Conservation (phyloP, 1,139 yeast species). For the Kurtzmaniella natalensis region DNA sequence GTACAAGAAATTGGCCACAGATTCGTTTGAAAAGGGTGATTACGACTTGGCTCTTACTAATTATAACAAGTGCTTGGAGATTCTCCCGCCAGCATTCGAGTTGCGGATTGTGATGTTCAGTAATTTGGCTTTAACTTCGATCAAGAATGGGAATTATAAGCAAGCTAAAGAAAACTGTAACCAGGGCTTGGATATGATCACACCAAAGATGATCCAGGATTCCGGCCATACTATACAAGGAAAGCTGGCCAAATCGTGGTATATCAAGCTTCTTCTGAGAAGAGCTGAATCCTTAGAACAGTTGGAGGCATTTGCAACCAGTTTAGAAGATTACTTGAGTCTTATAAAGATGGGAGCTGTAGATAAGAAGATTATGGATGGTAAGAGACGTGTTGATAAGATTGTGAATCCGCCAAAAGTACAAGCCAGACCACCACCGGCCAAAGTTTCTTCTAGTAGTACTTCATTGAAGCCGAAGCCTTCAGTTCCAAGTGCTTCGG, state of each 20-base stretch:
- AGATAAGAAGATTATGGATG: slow-evolving; percentile 67
- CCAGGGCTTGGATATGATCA: slow-evolving; percentile 56
- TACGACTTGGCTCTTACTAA: slow-evolving; percentile 60
- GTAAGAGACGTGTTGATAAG: slow-evolving; percentile 72
- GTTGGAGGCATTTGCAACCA: slow-evolving; percentile 62
- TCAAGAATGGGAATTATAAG: slow-evolving; percentile 72
- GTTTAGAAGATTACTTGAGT: slow-evolving; percentile 56
- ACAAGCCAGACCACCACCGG: slow-evolving; percentile 11
- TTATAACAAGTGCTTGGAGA: slow-evolving; percentile 58
- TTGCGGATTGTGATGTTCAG: slow-evolving; percentile 66
- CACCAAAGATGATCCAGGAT: slow-evolving; percentile 23
- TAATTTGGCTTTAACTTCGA: slow-evolving; percentile 67
- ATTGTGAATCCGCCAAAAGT: slow-evolving; percentile 50
- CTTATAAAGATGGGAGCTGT: slow-evolving; percentile 63
- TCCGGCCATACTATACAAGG: slow-evolving; percentile 31
- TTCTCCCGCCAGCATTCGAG: slow-evolving; percentile 64
- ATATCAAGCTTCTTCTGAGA: slow-evolving; percentile 63
- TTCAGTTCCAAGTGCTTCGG: slow-evolving; percentile 4
- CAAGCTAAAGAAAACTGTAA: slow-evolving; percentile 53
- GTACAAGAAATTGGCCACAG: slow-evolving; percentile 57
- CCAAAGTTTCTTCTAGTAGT: slow-evolving; percentile 10
- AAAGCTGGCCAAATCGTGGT: slow-evolving; percentile 64
- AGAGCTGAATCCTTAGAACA: slow-evolving; percentile 84
- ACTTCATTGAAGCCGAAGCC: slow-evolving; percentile 10
- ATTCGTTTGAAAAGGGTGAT: slow-evolving; percentile 75